A percentile compares a stretch with the other conserved stretches of the same genome.
phyloP scores from a whole-genome alignment of 345 rosid species.

The Eucalyptus shirleyi region DNA sequence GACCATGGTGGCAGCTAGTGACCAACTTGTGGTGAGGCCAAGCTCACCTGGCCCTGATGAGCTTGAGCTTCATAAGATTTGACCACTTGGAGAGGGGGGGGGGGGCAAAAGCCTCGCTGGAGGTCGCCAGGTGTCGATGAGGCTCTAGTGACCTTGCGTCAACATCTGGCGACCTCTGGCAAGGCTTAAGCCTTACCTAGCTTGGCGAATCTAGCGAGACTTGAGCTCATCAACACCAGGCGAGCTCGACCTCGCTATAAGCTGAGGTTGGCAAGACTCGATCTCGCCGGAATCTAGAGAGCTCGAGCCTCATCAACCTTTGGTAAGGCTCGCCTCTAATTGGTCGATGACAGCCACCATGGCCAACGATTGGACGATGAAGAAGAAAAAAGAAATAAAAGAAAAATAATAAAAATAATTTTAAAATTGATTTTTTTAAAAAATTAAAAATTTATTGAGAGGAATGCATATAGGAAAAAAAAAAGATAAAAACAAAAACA shows the following conservation, averaged over 20 bases:
- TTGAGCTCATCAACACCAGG: too few species aligned
- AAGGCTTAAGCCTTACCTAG: too few species aligned
- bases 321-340: too few species aligned
- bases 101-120: rapidly evolving
- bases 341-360: rapidly evolving
- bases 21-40: rapidly evolving
- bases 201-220: rapidly evolving
- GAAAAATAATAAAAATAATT: too few species aligned
- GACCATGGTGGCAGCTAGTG: rapidly evolving
- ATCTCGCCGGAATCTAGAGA: rapidly evolving
- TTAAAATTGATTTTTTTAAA: too few species aligned
- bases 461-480: too few species aligned
- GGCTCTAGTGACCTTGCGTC: too few species aligned
- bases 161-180: rapidly evolving
- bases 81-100: rapidly evolving
- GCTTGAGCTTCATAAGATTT: rapidly evolving
- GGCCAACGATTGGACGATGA: too few species aligned
- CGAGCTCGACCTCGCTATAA: too few species aligned
- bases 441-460: too few species aligned
- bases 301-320: too few species aligned
- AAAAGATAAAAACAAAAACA: rapidly evolving
- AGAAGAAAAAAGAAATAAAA: too few species aligned
- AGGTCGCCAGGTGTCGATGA: rapidly evolving
- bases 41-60: rapidly evolving
- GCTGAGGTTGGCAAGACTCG: rapidly evolving